These are phyloP conservation scores for Cryphonectria naterciae DNA, from an alignment of 2,329 filamentous ascomycete species.

Conservation along the genomic window DNA sequence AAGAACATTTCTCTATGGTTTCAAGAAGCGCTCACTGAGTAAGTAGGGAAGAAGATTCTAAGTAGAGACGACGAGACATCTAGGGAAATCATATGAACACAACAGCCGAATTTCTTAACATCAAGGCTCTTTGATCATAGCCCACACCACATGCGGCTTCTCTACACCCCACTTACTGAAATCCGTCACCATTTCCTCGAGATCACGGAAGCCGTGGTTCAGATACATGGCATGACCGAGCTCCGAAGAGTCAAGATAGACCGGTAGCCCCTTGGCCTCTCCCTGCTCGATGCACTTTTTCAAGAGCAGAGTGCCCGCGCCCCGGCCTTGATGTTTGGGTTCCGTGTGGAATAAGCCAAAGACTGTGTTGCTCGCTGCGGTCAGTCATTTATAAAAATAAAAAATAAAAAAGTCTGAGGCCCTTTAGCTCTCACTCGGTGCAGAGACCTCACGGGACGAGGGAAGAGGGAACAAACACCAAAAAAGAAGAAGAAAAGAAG, in stretches of 20 bases:
- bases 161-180: constrained; percentile 39
- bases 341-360: constrained; percentile 45
- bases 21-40: neutral
- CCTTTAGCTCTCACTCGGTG: neutral
- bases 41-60: neutral
- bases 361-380: constrained; percentile 34
- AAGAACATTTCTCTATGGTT: neutral
- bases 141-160: constrained; percentile 33
- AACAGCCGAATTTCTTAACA: neutral
- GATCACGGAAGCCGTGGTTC: constrained; percentile 45
- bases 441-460: neutral
- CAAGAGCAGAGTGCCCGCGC: constrained; percentile 44
- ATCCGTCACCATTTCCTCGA: constrained; percentile 36
- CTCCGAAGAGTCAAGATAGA: constrained; percentile 44
- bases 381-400: neutral
- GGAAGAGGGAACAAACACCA: too few species aligned
- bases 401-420: neutral
- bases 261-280: constrained; percentile 38
- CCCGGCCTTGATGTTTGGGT: constrained; percentile 46
- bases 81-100: neutral
- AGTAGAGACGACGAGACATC: neutral
- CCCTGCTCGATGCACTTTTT: constrained; percentile 44
- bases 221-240: constrained; percentile 43
- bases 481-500: neutral
- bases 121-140: constrained; percentile 35